Evolutionary conservation across 73 alveolate genomes (phyloP).

Genomic region (Uronychia binucleata): DNA sequence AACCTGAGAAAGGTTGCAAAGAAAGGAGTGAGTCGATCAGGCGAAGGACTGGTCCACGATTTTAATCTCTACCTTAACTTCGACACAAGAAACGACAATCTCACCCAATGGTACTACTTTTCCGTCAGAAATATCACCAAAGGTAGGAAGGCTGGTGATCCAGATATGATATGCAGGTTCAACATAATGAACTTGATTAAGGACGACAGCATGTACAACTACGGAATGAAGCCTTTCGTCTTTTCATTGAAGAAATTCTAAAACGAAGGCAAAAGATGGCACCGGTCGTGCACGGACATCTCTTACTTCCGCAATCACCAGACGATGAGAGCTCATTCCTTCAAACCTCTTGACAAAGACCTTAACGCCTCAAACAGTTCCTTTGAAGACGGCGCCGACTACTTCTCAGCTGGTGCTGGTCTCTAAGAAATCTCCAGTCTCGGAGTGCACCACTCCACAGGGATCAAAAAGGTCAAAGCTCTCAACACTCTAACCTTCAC

Average conservation of each 20-base stretch:
- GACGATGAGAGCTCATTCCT: background rate
- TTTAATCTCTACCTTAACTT: slow-evolving; percentile 34
- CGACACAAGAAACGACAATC: slow-evolving; percentile 21
- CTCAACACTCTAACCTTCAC: slow-evolving; percentile 74
- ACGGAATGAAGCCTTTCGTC: slow-evolving; percentile 79
- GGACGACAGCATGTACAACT: slow-evolving; percentile 74
- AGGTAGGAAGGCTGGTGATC: slow-evolving; percentile 4
- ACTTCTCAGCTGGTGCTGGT: background rate
- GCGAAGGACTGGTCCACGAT: slow-evolving; percentile 1
- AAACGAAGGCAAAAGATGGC: slow-evolving; percentile 52
- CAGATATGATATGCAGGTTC: slow-evolving; percentile 23
- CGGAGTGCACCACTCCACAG: too few relatives aligned
- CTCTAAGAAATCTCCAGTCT: too few relatives aligned
- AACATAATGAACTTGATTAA: slow-evolving; percentile 75
- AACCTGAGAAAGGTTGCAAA: slow-evolving; percentile 42
- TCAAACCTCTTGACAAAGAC: background rate
- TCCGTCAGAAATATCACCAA: slow-evolving; percentile 35
- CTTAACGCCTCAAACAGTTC: background rate
- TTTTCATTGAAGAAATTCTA: slow-evolving; percentile 55
- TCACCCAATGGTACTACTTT: slow-evolving; percentile 51
- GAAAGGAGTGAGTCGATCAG: background rate
- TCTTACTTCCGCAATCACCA: slow-evolving; percentile 55
- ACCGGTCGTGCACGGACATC: slow-evolving; percentile 68
- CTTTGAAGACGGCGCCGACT: background rate
- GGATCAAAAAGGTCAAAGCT: slow-evolving; percentile 24